phyloP scores from a whole-genome alignment of 129 eudicot species.

The Lactuca sativa region DNA sequence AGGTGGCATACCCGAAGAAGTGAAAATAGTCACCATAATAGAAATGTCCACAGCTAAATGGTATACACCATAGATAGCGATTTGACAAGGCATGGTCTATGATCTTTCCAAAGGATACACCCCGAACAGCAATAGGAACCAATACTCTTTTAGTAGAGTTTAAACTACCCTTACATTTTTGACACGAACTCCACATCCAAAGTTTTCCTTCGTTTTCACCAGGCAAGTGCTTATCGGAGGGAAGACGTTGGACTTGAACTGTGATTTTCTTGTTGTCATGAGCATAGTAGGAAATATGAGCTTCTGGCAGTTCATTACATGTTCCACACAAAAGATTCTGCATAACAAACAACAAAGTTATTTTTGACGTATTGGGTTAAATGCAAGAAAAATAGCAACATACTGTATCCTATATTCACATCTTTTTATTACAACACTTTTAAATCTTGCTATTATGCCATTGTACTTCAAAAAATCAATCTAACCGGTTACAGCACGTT shows the following conservation, averaged over 20 bases:
- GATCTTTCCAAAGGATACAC: constrained; percentile 89
- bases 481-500: too few species aligned
- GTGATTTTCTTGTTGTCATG: constrained; percentile 82
- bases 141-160: constrained; percentile 84
- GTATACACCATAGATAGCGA: constrained; percentile 55
- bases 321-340: constrained; percentile 68
- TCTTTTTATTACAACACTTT: too few species aligned
- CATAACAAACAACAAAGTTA: constrained; percentile 8
- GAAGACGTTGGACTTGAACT: constrained; percentile 62
- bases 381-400: too few species aligned
- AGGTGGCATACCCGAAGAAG: constrained; percentile 78
- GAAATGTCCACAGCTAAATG: constrained; percentile 77
- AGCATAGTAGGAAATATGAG: constrained; percentile 75
- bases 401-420: too few species aligned
- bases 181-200: constrained; percentile 99
- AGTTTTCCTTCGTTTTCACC: constrained; percentile 80
- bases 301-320: constrained; percentile 70
- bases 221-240: constrained; percentile 46
- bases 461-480: too few species aligned
- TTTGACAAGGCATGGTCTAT: constrained; percentile 81
- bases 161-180: constrained; percentile 66
- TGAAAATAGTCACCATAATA: constrained; percentile 69
- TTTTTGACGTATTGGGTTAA: too few species aligned
- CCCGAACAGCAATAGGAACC: constrained; percentile 72
- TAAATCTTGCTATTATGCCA: too few species aligned